phyloP scores from a whole-genome alignment of 164 flowering plant species.

The Piper betle region DNA sequence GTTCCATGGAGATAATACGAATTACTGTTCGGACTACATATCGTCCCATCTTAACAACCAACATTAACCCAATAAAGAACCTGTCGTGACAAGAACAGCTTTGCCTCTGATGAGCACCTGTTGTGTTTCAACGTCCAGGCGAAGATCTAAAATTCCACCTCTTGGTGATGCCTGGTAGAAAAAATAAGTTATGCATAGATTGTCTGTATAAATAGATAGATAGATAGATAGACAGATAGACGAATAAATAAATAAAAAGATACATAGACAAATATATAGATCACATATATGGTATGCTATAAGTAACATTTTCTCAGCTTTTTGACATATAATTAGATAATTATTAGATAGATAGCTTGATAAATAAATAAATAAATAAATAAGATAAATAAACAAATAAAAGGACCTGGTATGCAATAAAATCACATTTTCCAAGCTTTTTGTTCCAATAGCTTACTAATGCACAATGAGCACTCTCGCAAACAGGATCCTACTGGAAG shows the following conservation, averaged over 20 bases:
- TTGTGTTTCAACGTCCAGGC: constrained; percentile 39
- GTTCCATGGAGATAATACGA: no score
- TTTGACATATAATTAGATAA: no score
- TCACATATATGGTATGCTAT: no score
- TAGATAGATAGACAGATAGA: no score
- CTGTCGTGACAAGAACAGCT: constrained; percentile 71
- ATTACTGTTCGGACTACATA: no score
- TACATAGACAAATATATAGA: no score
- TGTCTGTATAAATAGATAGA: neutral
- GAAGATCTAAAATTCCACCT: constrained; percentile 51
- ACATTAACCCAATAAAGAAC: constrained; percentile 39
- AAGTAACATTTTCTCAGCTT: no score
- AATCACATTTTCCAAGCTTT: constrained; percentile 52
- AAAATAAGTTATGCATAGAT: neutral
- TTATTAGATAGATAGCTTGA: no score
- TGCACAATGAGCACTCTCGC: constrained; percentile 80
- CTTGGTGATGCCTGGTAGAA: constrained; percentile 62
- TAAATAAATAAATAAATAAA: no score
- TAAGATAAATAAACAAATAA: constrained; percentile 2
- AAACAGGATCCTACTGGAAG: no score
- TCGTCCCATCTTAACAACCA: no score
- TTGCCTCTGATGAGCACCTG: constrained; percentile 52
- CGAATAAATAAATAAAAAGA: no score
- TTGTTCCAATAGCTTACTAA: constrained; percentile 61
- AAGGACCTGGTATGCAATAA: constrained; percentile 43